Conservation (phyloP, 2,329 filamentous ascomycete genomes). For the Magnaporthiopsis incrustans region DNA sequence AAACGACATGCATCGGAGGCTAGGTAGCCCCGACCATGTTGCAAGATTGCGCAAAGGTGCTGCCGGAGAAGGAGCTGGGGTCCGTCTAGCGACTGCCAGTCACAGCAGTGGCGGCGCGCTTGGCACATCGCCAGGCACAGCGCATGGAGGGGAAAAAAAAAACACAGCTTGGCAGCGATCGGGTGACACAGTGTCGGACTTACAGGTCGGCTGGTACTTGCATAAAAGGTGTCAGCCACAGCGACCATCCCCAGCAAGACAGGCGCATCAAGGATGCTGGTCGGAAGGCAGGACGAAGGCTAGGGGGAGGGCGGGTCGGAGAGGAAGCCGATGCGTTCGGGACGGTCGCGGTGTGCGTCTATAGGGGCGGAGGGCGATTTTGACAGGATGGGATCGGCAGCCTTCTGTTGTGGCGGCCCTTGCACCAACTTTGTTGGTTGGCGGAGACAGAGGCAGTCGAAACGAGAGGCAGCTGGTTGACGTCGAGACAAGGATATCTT, state of each 20-base stretch:
- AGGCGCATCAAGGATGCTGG: conserved; percentile 4
- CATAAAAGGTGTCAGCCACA: conserved; percentile 17
- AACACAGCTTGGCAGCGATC: background rate
- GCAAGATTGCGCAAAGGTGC: background rate
- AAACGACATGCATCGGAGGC: conserved; percentile 8
- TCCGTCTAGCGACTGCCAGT: background rate
- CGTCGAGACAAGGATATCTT: background rate
- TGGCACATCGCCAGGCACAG: background rate
- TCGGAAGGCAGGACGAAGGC: background rate
- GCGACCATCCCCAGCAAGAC: conserved; percentile 6
- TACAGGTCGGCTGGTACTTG: conserved; percentile 20
- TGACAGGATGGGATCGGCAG: background rate
- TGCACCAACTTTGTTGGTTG: background rate
- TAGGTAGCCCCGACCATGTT: background rate
- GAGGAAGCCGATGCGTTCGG: background rate
- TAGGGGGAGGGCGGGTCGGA: background rate
- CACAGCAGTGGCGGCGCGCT: background rate
- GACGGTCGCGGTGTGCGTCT: background rate
- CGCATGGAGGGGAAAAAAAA: background rate
- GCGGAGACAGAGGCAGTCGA: background rate
- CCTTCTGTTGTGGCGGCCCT: background rate
- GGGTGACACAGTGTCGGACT: conserved; percentile 10
- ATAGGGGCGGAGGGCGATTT: background rate
- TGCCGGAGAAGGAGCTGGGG: background rate
- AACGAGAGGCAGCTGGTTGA: background rate